A percentile compares a stretch with the other conserved stretches of the same genome.
phyloP scores from a whole-genome alignment of 2,329 filamentous ascomycete genomes.

The Fusarium devonianum region DNA sequence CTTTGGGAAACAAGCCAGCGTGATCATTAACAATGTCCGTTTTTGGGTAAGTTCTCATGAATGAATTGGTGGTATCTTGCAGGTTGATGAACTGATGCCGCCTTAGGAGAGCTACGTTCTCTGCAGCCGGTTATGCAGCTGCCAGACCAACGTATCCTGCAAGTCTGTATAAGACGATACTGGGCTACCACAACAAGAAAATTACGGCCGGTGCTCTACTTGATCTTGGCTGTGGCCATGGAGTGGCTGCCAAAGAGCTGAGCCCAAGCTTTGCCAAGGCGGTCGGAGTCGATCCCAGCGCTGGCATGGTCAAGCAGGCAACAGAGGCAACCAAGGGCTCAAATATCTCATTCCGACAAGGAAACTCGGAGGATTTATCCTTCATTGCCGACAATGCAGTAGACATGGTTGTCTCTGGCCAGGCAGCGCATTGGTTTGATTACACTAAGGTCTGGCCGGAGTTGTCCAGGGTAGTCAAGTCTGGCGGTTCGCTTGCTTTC shows the following conservation, averaged over 20 bases:
- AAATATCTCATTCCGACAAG: constrained; percentile 59
- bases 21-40: constrained; percentile 32
- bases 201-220: constrained; percentile 48
- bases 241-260: constrained; percentile 62
- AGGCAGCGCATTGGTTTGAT: constrained; percentile 74
- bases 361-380: constrained; percentile 60
- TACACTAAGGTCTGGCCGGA: constrained; percentile 62
- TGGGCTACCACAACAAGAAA: constrained; percentile 59
- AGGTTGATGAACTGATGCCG: background rate
- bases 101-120: constrained; percentile 62
- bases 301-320: constrained; percentile 64
- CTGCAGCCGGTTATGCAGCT: constrained; percentile 63
- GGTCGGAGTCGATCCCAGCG: constrained; percentile 64
- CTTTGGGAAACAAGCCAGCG: background rate
- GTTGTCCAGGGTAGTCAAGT: constrained; percentile 59
- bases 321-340: constrained; percentile 48
- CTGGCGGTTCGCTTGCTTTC: constrained; percentile 66
- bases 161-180: constrained; percentile 60
- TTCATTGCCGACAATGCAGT: constrained; percentile 58
- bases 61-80: background rate
- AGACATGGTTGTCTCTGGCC: constrained; percentile 60
- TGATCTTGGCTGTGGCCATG: constrained; percentile 71
- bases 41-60: constrained; percentile 34
- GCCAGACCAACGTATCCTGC: constrained; percentile 67
- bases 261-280: constrained; percentile 59